A percentile compares a stretch with the other conserved stretches of the same genome.
phyloP scores from a whole-genome alignment of 805 yeast species.

The Zygosaccharomyces bailii region DNA sequence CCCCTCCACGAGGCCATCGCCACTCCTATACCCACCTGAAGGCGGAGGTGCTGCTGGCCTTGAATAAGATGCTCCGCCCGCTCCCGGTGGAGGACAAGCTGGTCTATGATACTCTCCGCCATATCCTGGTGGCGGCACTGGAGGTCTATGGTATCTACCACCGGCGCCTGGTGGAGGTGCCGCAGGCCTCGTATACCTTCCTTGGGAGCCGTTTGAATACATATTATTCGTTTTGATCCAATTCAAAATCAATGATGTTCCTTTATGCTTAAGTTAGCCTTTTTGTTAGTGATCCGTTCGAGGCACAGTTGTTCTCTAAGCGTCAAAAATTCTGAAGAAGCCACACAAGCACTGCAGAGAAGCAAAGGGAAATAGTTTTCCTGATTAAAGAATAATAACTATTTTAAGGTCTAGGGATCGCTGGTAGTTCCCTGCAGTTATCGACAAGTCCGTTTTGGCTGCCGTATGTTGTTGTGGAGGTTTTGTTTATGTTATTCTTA shows the following conservation, averaged over 20 bases:
- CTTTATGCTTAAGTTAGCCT: neutral
- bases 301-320: neutral
- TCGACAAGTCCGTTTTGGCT: conserved; percentile 3
- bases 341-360: neutral
- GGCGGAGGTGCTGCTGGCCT: conserved; percentile 20
- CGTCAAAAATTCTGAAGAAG: neutral
- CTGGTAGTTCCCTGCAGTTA: neutral
- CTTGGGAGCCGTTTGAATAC: conserved; percentile 12
- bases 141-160: conserved; percentile 19
- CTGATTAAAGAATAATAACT: no score
- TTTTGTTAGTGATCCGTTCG: neutral
- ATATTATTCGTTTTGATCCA: neutral
- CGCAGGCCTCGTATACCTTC: conserved; percentile 18
- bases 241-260: neutral
- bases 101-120: conserved; percentile 4
- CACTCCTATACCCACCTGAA: conserved; percentile 1
- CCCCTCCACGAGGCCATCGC: conserved; percentile 16
- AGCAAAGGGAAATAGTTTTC: neutral
- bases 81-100: conserved; percentile 8
- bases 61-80: conserved; percentile 14
- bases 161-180: conserved; percentile 16
- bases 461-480: conserved; percentile 1
- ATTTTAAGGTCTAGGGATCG: neutral
- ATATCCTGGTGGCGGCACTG: conserved; percentile 19
- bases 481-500: conserved; percentile 9